These are phyloP conservation scores for Pichia scutulata DNA, from an alignment of 805 yeast species.

Conservation along the genomic window DNA sequence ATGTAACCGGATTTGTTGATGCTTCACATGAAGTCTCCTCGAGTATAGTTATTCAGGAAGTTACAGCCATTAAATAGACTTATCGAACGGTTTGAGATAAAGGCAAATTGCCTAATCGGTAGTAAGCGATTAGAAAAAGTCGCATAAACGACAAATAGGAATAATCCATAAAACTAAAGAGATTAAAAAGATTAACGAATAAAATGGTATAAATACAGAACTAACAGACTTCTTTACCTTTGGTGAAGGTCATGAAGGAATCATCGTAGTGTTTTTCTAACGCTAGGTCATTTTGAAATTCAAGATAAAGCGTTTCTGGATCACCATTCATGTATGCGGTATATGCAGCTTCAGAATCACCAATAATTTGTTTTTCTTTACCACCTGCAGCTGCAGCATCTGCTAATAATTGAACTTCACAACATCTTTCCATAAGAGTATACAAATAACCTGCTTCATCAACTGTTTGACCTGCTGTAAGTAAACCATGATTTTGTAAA, in stretches of 20 bases:
- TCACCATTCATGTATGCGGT: constrained; percentile 55
- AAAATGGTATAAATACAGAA: not conserved
- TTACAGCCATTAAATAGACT: too few species aligned
- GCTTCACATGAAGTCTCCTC: too few species aligned
- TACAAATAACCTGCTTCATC: constrained; percentile 70
- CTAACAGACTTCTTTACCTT: constrained; percentile 1
- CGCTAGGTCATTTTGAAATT: constrained; percentile 65
- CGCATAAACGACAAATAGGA: too few species aligned
- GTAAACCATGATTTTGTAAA: constrained; percentile 64
- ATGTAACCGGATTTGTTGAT: too few species aligned
- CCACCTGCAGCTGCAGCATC: constrained; percentile 43
- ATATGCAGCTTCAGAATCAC: constrained; percentile 59
- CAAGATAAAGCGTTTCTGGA: constrained; percentile 61
- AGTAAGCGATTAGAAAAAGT: too few species aligned
- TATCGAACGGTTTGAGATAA: too few species aligned
- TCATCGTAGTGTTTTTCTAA: constrained; percentile 32
- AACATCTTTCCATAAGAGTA: constrained; percentile 53
- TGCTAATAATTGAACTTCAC: constrained; percentile 58
- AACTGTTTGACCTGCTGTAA: constrained; percentile 62
- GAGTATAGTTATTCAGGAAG: too few species aligned
- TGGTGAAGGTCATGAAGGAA: constrained; percentile 23
- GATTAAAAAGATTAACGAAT: not conserved
- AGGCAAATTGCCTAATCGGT: too few species aligned
- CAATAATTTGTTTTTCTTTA: constrained; percentile 34
- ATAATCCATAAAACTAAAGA: too few species aligned